Base-by-base conservation (phyloP, 345 rosid species). In the Nephelium lappaceum region DNA sequence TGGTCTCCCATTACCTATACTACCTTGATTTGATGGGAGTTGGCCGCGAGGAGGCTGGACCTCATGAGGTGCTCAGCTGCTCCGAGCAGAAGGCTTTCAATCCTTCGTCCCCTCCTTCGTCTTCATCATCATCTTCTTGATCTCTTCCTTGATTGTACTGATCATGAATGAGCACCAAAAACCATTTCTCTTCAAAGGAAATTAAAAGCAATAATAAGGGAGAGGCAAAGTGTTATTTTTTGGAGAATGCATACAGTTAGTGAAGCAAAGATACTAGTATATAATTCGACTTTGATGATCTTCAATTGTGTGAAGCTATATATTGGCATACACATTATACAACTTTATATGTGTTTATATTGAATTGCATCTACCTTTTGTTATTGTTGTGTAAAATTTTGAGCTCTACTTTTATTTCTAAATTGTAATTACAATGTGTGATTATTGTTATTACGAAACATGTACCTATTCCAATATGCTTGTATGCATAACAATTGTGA, bases 41-140 rank as follows among this genome's bases (percentile, higher is more conserved):
- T 6, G 97, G 98, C 42, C 81, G 98, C 31, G 98, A 95, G 74
- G 95, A 92, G 19, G 98, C 98, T 1, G 98, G 98, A 24, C 87
- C 98, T 2, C 91, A 91, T 58, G 98, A 93, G 39, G 88, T 86
- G 78, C 88, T 95, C 19, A 80, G 83, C 77, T 95, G 97, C 27
- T 90, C 89, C 0, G 94, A 95, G 69, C 98, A 95, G 78, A 81
- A 87, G 51, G 85, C 91, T 69, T 93, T 95, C 81, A 69, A 39
- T 25, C 81, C 89, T 9, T 36, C 75, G 24, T 77, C 89, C 57
- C 5, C 86, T 38, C 14, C 88, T 12, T 71, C 88, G 8, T 79
- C 85, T 0, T 67, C 83, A 31, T 78, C 83, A 31, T 78, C 79
- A 11, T 67, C 82, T 65, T 78, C 85, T 36, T 58, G 76, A 84